A percentile compares a stretch with the other conserved stretches of the same genome.
These are phyloP conservation scores for Cutaneotrichosporon daszewskae DNA, from an alignment of 1,284 basidiomycete species.

Conservation along the genomic window DNA sequence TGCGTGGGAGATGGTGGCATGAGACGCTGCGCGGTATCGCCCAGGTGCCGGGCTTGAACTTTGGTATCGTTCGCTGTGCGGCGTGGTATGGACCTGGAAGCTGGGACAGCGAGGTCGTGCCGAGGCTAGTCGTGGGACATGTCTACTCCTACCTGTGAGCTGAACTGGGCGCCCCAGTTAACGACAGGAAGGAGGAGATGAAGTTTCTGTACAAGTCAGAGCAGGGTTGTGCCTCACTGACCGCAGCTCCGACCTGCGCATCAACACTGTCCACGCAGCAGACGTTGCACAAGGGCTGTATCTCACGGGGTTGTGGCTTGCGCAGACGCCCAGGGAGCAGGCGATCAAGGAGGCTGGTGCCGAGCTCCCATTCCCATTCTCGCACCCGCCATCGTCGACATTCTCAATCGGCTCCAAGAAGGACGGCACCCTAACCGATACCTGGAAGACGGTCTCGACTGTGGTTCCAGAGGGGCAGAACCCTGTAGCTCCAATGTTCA, in stretches of 20 bases:
- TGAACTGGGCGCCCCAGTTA: neutral
- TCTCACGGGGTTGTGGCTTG: constrained; percentile 51
- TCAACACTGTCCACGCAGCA: constrained; percentile 70
- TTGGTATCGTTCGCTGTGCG: constrained; percentile 4
- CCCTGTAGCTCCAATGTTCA: constrained; percentile 70
- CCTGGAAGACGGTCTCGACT: constrained; percentile 32
- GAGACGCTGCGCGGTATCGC: constrained; percentile 71
- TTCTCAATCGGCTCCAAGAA: constrained; percentile 13
- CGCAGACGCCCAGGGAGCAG: constrained; percentile 19
- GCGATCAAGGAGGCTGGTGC: constrained; percentile 56
- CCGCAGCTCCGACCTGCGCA: constrained; percentile 61
- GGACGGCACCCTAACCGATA: constrained; percentile 20
- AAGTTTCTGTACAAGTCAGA: constrained; percentile 63
- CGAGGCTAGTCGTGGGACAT: constrained; percentile 65
- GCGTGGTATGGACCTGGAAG: constrained; percentile 43
- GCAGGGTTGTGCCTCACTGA: constrained; percentile 6
- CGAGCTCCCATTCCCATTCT: constrained; percentile 55
- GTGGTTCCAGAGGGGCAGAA: constrained; percentile 55
- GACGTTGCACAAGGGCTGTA: constrained; percentile 71
- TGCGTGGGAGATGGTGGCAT: constrained; percentile 82
- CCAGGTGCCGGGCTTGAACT: constrained; percentile 53
- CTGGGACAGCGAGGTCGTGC: constrained; percentile 53
- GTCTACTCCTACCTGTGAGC: constrained; percentile 66
- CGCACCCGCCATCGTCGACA: constrained; percentile 1
- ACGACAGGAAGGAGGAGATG: constrained; percentile 69